Base-by-base conservation (phyloP, 345 rosid genomes). In the Eucalyptus guilfoylei region DNA sequence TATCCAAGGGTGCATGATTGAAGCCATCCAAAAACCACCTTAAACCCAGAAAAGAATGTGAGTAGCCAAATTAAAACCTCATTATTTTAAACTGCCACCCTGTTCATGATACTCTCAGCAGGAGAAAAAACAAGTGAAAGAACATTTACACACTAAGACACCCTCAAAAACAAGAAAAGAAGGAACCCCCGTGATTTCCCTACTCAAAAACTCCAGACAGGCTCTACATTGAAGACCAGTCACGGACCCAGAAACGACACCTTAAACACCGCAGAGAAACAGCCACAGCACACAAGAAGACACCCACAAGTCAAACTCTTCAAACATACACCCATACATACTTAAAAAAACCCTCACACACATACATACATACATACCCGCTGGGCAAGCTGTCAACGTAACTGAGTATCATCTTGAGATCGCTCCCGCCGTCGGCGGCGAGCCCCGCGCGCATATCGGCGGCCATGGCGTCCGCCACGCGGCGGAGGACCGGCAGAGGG, bases 371-470 rank as follows among this genome's bases (percentile, higher is more conserved):
- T 16, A 88, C 89, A 76, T 94, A 97, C 98, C 98, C 98, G 80
- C 93, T 93, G 40, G 98, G 98, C 94, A 97, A 92, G 90, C 88
- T 89, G 81, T 97, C 96, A 40, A 96, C 98, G 88, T 94, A 94
- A 88, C 95, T 95, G 47, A 96, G 95, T 64, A 97, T 94, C 99
- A 97, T 97, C 91, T 93, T 93, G 72, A 97, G 97, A 91, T 95
- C 96, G 88, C 96, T 92, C 32, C 94, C 96, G 49, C 97, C 96
- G n/a, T 95, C 95, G 30, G 87, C 95, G 16, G 93, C 96, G 40
- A 95, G 93, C 80, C 98, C 99, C 34, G 95, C 95, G 89, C 93
- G 92, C 96, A 96, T 95, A 69, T 95, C 98, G 55, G 92, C 90
- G 7, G 94, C 88, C 95, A 97, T 94, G 92, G 95, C 90, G 62